Evolutionary conservation across 306 rosid genomes (phyloP).

Genomic region (Oxytropis ochrocephala): DNA sequence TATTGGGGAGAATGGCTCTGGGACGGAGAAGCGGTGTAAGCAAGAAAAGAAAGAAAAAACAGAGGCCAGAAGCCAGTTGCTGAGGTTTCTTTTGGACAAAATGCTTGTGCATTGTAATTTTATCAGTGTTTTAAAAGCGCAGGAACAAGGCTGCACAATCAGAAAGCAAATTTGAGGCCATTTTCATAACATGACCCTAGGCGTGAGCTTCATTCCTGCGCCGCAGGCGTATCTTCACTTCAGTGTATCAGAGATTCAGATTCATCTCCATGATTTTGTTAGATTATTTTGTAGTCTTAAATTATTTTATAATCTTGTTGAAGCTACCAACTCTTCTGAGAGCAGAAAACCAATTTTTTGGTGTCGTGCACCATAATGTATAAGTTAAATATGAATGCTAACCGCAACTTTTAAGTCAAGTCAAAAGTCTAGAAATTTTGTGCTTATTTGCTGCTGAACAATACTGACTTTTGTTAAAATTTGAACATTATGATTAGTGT

Average conservation of each 20-base stretch:
- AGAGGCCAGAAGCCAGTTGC: background rate
- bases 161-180: slow-evolving; percentile 11
- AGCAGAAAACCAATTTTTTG: background rate
- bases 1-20: slow-evolving; percentile 37
- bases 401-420: background rate
- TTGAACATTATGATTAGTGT: background rate
- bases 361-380: background rate
- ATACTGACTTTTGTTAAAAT: background rate
- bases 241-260: background rate
- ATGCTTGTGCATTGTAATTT: slow-evolving; percentile 6
- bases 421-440: background rate
- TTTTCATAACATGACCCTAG: background rate
- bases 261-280: background rate
- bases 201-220: background rate
- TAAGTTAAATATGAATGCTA: background rate
- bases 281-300: background rate
- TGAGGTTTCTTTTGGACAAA: background rate
- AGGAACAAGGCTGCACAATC: slow-evolving; percentile 11
- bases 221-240: background rate
- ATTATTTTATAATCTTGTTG: no score
- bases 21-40: slow-evolving; percentile 30
- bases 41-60: slow-evolving; percentile 33
- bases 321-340: background rate
- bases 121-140: background rate
- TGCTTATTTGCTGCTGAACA: background rate